Evolutionary conservation across 352 stramenopile species (phyloP), one percentile per base, ranked within the genome.

Genomic region (Globisporangium nagaii): DNA sequence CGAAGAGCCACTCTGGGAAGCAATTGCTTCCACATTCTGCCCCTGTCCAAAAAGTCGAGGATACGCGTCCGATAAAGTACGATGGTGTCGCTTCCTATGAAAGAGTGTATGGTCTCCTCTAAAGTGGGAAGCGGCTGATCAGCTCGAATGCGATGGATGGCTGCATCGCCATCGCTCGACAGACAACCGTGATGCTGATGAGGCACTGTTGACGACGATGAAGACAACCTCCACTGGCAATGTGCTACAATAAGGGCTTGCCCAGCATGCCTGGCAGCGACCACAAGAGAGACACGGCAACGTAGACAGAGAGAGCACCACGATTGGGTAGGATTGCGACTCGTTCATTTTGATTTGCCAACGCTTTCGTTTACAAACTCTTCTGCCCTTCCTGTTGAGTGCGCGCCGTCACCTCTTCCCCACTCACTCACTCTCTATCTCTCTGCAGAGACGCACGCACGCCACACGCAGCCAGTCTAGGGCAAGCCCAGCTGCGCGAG

Each of bases 291-390:
- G 15, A 40, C 49, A 13, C 6, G 8, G 4, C n/a, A 57, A n/a
- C n/a, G n/a, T n/a, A 19, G n/a, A 15, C 41, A 51, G 13, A 39
- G 34, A 25, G 44, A 7, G 32, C 40, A 62, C 15, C 31, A 20
- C 32, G 35, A 22, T 54, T n/a, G n/a, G 32, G 47, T 40, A 54
- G 47, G 43, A 50, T 50, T 65, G 49, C 44, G 67, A 75, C 67
- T 75, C 67, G 67, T 75, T 75, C 67, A 72, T 70, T 75, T 65
- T 68, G 58, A 69, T 73, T 64, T 71, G 67, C 64, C 67, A 72
- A 62, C 67, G 70, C 67, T 68, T 68, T 51, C 46, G 55, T 53
- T 65, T 57, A 56, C 65, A 64, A 62, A 52, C 56, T 30, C 32
- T 58, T 60, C 31, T 37, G 50, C 35, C 55, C 57, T 44, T 42